Conservation (phyloP, 768 basidiomycete species). For the Krasilnikovozyma curviuscula region DNA sequence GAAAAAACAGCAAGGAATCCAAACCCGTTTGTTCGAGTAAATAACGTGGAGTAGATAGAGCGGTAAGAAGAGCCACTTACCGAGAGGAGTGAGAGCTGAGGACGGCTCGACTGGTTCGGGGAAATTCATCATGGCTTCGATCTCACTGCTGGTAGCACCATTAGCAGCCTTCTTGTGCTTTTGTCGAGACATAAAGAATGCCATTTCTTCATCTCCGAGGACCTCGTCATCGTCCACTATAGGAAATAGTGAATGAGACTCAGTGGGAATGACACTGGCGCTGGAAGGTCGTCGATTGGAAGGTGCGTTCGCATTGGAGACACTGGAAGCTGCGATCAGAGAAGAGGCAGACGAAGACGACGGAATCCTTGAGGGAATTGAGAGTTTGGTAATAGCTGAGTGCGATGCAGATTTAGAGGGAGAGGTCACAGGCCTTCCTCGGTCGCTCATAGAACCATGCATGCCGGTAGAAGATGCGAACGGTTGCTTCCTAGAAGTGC, state of each 20-base stretch:
- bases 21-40: background rate
- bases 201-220: slow-evolving; percentile 90
- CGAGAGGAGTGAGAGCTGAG: slow-evolving; percentile 43
- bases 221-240: slow-evolving; percentile 24
- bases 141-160: slow-evolving; percentile 65
- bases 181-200: slow-evolving; percentile 75
- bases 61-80: slow-evolving; percentile 32
- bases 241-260: slow-evolving; percentile 13
- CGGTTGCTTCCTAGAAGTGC: slow-evolving; percentile 7
- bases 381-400: slow-evolving; percentile 21
- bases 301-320: no score
- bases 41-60: background rate
- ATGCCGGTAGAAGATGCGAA: slow-evolving; percentile 9
- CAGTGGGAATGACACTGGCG: no score
- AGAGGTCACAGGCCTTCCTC: slow-evolving; percentile 20
- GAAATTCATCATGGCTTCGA: slow-evolving; percentile 75
- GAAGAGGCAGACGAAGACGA: slow-evolving; percentile 18
- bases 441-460: slow-evolving; percentile 7
- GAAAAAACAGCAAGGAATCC: background rate
- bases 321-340: slow-evolving; percentile 16
- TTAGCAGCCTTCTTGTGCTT: slow-evolving; percentile 61
- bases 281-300: no score
- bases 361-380: slow-evolving; percentile 14
- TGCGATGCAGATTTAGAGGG: no score
- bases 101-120: slow-evolving; percentile 70